Percentiles rank a stretch among this genome's conserved stretches.
Conservation (phyloP, 768 basidiomycete genomes). For the Baorangia bicolor region DNA sequence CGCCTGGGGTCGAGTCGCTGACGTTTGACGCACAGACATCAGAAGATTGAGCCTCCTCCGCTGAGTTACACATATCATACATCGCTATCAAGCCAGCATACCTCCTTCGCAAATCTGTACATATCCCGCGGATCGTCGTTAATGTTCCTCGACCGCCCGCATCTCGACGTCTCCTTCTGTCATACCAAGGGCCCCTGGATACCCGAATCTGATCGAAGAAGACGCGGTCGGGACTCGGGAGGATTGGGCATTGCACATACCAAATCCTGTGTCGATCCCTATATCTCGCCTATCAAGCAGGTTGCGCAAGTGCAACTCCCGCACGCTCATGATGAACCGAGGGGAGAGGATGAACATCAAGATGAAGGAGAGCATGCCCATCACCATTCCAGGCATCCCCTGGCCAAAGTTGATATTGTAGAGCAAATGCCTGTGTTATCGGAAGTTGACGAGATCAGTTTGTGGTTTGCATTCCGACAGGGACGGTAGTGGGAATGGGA, state of each 20-base stretch:
- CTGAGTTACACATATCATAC: not conserved
- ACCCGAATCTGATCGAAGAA: not conserved
- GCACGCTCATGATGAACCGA: slow-evolving; percentile 21
- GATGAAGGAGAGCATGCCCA: not conserved
- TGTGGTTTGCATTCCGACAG: not conserved
- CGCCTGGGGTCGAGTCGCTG: not conserved
- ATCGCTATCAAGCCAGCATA: not conserved
- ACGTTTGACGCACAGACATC: not conserved
- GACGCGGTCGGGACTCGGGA: not conserved
- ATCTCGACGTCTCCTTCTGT: slow-evolving; percentile 4
- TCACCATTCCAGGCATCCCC: not conserved
- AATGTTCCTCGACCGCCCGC: not conserved
- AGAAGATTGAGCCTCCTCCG: not conserved
- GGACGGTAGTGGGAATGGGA: too few species aligned
- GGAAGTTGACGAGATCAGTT: not conserved
- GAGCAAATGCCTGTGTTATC: slow-evolving; percentile 11
- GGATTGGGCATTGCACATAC: not conserved
- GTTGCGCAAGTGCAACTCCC: slow-evolving; percentile 2
- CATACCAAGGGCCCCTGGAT: not conserved
- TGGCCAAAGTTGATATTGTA: slow-evolving; percentile 11
- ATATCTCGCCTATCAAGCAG: not conserved
- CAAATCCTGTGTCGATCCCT: slow-evolving; percentile 17
- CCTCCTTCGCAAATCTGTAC: not conserved
- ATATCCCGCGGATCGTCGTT: not conserved
- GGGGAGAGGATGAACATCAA: slow-evolving; percentile 12